These are phyloP conservation scores for Tephrocybe sp. DNA, from an alignment of 768 basidiomycete genomes.

Conservation along the genomic window DNA sequence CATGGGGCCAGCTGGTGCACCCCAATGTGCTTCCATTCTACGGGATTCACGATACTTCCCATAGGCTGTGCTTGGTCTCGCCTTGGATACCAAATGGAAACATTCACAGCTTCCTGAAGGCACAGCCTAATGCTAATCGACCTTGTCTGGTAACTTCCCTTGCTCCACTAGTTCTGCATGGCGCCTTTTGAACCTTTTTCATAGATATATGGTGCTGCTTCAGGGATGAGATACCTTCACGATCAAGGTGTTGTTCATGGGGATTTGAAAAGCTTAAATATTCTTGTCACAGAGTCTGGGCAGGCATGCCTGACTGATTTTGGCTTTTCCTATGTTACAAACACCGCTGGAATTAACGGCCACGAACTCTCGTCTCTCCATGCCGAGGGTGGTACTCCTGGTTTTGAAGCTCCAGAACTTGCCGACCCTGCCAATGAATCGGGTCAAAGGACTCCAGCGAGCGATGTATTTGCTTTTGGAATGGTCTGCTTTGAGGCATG, in stretches of 20 bases:
- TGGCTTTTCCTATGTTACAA: constrained; percentile 33
- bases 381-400: constrained; percentile 27
- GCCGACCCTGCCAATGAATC: constrained; percentile 22
- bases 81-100: constrained; percentile 39
- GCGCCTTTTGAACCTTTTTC: not conserved
- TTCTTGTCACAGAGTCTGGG: constrained; percentile 9
- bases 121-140: constrained; percentile 10
- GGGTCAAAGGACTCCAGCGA: constrained; percentile 7
- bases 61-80: constrained; percentile 31
- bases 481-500: constrained; percentile 19
- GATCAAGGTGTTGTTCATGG: constrained; percentile 40
- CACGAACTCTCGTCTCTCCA: constrained; percentile 13
- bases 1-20: constrained; percentile 14
- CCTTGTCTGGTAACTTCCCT: not conserved
- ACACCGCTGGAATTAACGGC: constrained; percentile 14
- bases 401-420: constrained; percentile 39
- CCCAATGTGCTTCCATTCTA: constrained; percentile 33
- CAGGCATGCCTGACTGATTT: constrained; percentile 51
- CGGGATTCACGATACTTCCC: constrained; percentile 32
- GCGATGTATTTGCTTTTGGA: constrained; percentile 19
- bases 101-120: constrained; percentile 21
- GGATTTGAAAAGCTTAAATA: constrained; percentile 39
- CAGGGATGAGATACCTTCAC: constrained; percentile 34
- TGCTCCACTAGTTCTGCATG: constrained; percentile 10
- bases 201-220: constrained; percentile 28